phyloP scores from a whole-genome alignment of 257 asterid species.

The Schizonepeta tenuifolia region DNA sequence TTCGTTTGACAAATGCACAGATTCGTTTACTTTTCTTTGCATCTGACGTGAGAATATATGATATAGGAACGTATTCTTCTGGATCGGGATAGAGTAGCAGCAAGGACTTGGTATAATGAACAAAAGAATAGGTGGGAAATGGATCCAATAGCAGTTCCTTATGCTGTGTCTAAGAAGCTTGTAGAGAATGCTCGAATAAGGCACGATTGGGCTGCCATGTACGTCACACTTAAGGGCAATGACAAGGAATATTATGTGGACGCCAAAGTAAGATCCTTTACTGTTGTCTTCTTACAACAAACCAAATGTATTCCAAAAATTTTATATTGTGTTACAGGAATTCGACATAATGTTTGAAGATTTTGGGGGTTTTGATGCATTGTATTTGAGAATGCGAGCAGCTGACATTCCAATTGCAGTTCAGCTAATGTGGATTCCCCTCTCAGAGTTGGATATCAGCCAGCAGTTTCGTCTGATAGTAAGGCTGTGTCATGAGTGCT shows the following conservation, averaged over 20 bases:
- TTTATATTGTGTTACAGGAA: conserved; percentile 58
- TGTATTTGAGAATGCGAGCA: conserved; percentile 84
- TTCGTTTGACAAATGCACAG: conserved; percentile 18
- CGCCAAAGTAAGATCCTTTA: conserved; percentile 58
- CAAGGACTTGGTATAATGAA: conserved; percentile 89
- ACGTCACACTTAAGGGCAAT: conserved; percentile 77
- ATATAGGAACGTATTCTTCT: conserved; percentile 75
- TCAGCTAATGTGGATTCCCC: conserved; percentile 97
- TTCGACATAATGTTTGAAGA: conserved; percentile 84
- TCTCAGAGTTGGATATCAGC: conserved; percentile 68
- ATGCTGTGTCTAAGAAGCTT: conserved; percentile 85
- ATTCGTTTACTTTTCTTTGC: conserved; percentile 32
- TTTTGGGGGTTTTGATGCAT: conserved; percentile 93
- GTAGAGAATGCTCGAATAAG: conserved; percentile 90
- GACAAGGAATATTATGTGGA: conserved; percentile 84
- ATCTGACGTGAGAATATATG: conserved; percentile 31
- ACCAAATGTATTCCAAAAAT: conserved; percentile 5
- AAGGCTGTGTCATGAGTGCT: conserved; percentile 57
- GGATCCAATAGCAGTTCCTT: conserved; percentile 94
- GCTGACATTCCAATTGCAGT: conserved; percentile 81
- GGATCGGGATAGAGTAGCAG: conserved; percentile 90
- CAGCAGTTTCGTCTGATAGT: conserved; percentile 68
- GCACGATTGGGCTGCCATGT: conserved; percentile 96
- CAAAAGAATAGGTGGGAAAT: conserved; percentile 86
- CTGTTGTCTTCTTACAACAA: conserved; percentile 26